Evolutionary conservation across 2,329 filamentous ascomycete species (phyloP).

Genomic region (Fusarium tupiense): DNA sequence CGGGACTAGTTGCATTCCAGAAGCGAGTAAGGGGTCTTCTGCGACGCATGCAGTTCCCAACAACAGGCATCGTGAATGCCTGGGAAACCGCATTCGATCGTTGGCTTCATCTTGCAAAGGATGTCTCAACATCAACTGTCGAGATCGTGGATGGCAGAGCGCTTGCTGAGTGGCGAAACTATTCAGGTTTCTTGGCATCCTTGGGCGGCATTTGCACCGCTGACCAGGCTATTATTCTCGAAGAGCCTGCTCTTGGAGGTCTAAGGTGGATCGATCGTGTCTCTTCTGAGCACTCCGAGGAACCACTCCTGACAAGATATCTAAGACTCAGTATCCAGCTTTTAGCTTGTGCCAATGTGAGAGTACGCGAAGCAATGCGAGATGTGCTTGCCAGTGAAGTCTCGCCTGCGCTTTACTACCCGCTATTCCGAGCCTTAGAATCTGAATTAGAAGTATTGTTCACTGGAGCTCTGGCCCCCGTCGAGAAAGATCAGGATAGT

Average conservation of each 20-base stretch:
- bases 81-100: slow-evolving; percentile 74
- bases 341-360: slow-evolving; percentile 70
- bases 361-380: slow-evolving; percentile 72
- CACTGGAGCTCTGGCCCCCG: slow-evolving; percentile 62
- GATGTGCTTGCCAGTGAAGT: slow-evolving; percentile 74
- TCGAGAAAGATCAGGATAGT: slow-evolving; percentile 64
- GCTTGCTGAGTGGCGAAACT: slow-evolving; percentile 73
- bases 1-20: slow-evolving; percentile 75
- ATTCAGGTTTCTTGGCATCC: slow-evolving; percentile 74
- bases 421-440: slow-evolving; percentile 72
- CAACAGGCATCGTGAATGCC: slow-evolving; percentile 71
- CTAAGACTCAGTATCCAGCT: slow-evolving; percentile 72
- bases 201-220: slow-evolving; percentile 73
- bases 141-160: slow-evolving; percentile 65
- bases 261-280: slow-evolving; percentile 73
- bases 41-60: slow-evolving; percentile 69
- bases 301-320: slow-evolving; percentile 68
- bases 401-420: slow-evolving; percentile 68
- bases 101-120: slow-evolving; percentile 72
- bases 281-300: slow-evolving; percentile 67
- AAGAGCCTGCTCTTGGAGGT: slow-evolving; percentile 66
- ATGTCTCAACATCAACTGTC: slow-evolving; percentile 63
- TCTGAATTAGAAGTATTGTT: slow-evolving; percentile 72
- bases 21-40: slow-evolving; percentile 70
- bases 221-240: slow-evolving; percentile 64